Conservation (phyloP, 2,329 filamentous ascomycete genomes). For the Exophiala alcalophila region DNA sequence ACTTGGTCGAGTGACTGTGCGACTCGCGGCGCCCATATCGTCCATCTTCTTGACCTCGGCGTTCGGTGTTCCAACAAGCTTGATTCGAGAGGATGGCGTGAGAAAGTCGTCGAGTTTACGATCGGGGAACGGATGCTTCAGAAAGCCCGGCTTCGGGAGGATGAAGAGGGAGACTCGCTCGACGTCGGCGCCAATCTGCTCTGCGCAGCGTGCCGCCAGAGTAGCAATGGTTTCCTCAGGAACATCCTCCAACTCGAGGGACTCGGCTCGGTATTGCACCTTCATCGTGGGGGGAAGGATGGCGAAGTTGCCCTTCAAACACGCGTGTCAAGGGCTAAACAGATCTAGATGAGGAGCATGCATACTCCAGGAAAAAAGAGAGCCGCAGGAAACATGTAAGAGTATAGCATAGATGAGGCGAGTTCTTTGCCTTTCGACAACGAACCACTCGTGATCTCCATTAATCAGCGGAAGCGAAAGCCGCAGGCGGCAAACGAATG, state of each 20-base stretch:
- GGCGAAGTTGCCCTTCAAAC: no score
- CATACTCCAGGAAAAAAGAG: no score
- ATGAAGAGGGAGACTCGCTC: constrained; percentile 47
- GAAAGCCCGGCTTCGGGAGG: constrained; percentile 47
- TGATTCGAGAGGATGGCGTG: constrained; percentile 45
- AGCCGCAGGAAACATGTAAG: no score
- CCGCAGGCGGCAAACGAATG: no score
- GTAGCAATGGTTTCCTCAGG: constrained; percentile 51
- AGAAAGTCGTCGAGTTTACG: constrained; percentile 37
- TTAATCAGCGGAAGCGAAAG: no score
- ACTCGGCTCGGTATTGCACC: constrained; percentile 55
- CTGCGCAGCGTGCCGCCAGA: constrained; percentile 38
- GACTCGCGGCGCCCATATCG: constrained; percentile 35
- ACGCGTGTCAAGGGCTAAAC: no score
- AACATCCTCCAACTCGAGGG: constrained; percentile 49
- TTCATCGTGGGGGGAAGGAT: constrained; percentile 40
- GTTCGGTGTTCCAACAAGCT: constrained; percentile 44
- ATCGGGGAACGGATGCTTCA: constrained; percentile 44
- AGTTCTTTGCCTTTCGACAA: no score
- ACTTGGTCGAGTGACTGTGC: constrained; percentile 34
- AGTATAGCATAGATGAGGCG: no score
- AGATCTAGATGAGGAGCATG: no score
- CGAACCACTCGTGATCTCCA: no score
- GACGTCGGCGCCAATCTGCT: constrained; percentile 39
- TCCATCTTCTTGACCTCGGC: constrained; percentile 44